These are phyloP conservation scores for Penicillium sp. DNA, from an alignment of 2,329 filamentous ascomycete genomes.

Conservation along the genomic window DNA sequence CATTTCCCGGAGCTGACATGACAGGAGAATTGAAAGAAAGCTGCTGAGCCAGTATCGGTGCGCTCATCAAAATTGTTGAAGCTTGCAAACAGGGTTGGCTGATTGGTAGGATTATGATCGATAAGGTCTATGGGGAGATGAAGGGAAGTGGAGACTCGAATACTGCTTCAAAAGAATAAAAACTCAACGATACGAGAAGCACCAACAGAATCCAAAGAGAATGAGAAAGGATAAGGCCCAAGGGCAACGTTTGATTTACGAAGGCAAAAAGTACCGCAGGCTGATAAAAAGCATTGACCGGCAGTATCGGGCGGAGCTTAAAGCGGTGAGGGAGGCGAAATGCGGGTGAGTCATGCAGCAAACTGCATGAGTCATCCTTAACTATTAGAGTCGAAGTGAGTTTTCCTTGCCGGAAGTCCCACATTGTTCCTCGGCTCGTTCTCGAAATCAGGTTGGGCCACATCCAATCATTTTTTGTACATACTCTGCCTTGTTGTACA, in stretches of 20 bases:
- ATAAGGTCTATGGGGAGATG: not conserved
- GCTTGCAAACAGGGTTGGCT: not conserved
- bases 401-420: no score
- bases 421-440: no score
- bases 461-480: no score
- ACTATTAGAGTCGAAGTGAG: no score
- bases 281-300: conserved; percentile 18
- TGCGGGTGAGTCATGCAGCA: not conserved
- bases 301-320: conserved; percentile 18
- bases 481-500: no score
- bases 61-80: conserved; percentile 7
- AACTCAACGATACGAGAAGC: not conserved
- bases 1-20: not conserved
- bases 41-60: not conserved
- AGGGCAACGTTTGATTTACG: conserved; percentile 10
- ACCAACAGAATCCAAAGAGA: not conserved
- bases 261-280: conserved; percentile 5
- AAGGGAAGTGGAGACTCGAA: not conserved
- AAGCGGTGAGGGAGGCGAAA: conserved; percentile 9
- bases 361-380: not conserved
- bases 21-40: not conserved
- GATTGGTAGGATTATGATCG: not conserved
- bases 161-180: not conserved
- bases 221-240: conserved; percentile 5
- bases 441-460: no score